phyloP scores from a whole-genome alignment of 306 rosid genomes.

The Purshia tridentata region DNA sequence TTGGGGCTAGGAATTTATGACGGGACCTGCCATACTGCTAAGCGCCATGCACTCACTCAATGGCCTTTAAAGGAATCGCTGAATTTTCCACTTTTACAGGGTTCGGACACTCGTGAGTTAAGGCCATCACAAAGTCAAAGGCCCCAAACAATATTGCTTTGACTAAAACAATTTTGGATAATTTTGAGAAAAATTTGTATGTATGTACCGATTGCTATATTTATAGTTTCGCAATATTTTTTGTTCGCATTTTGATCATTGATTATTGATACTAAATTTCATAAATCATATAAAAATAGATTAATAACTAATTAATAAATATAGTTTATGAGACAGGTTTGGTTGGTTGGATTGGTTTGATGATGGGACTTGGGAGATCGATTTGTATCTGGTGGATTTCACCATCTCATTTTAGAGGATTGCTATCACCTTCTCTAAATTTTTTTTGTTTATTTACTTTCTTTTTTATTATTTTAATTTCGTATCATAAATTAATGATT shows the following conservation, averaged over 20 bases:
- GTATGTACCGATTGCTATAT: too few relatives aligned
- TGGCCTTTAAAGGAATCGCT: background rate
- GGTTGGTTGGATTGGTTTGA: background rate
- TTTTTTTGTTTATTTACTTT: too few relatives aligned
- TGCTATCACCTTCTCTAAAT: too few relatives aligned
- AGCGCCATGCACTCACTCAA: background rate
- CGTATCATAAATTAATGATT: too few relatives aligned
- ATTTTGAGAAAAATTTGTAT: too few relatives aligned
- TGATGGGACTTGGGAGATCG: background rate
- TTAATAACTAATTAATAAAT: too few relatives aligned
- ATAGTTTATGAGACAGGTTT: too few relatives aligned
- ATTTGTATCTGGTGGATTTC: background rate
- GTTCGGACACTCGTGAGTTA: background rate
- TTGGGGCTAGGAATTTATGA: background rate
- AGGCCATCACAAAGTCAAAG: conserved; percentile 2
- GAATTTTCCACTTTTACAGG: background rate
- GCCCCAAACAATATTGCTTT: background rate
- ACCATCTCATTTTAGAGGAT: background rate
- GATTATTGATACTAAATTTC: too few relatives aligned
- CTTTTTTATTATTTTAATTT: too few relatives aligned
- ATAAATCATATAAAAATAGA: too few relatives aligned
- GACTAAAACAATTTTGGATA: background rate
- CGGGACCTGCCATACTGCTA: conserved; percentile 2
- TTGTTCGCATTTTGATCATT: too few relatives aligned
- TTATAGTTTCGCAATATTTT: too few relatives aligned